Evolutionary conservation across 257 asterid genomes (phyloP), one percentile per base, ranked within the genome.

Genomic region (Gardenia jasminoides): DNA sequence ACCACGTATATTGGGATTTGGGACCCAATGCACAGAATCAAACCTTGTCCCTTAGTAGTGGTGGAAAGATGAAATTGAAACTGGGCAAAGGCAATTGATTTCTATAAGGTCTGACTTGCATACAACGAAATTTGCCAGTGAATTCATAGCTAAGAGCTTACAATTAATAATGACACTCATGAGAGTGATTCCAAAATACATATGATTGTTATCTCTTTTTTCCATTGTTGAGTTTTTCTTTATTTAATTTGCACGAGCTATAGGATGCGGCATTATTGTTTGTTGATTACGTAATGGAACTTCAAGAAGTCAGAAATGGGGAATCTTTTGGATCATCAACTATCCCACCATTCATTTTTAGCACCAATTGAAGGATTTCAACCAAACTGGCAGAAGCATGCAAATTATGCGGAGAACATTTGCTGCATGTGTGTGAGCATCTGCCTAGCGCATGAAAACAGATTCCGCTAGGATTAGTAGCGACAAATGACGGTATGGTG

Each of bases 1-100:
- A 56, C 78, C 78, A 75, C 70, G 22, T 22, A 71, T 6, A 70
- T 70, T 47, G n/a, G 79, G 69, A 28, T 65, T 36, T 41, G 59
- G 62, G 62, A 3, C 76, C 76, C 76, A 28, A 72, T 26, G 15
- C 41, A 26, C 13, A 72, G 70, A 75, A 75, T 61, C 78, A 39
- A 6, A 58, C 58, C n/a, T 39, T 58, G 36, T 73, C 28, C 44
- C 4, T 17, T 4, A 2, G 28, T 30, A 28, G 41, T 48, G 43
- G 75, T 26, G 7, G 26, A 67, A 31, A 33, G 33, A 67, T 15
- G 46, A 67, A 70, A 44, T 30, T 10, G 44, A 72, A 47, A 48
- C 33, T 50, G 6, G 43, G 26, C 56, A 5, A 72, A 6, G 7
- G 62, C 62, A 72, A 31, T 33, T 31, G 43, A 1, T 69, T 19